Conservation (phyloP, 2,329 filamentous ascomycete genomes). For the Periglandula ipomoeae region DNA sequence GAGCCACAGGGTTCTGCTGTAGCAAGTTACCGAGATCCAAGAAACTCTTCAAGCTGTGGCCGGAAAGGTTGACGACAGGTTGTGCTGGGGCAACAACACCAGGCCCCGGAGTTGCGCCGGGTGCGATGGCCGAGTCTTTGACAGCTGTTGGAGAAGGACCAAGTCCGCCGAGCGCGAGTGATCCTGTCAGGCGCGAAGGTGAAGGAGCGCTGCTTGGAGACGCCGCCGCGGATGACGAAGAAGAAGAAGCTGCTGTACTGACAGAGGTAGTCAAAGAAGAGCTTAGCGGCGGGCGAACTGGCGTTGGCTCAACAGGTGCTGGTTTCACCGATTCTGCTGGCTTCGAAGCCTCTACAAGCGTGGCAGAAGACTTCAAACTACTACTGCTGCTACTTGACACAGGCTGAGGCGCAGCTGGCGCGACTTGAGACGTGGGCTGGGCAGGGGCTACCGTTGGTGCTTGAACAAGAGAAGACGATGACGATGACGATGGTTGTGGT, state of each 20-base stretch:
- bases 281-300: background rate
- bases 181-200: background rate
- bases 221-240: conserved; percentile 5
- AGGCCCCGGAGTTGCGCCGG: conserved; percentile 6
- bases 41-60: conserved; percentile 31
- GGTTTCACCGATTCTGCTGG: background rate
- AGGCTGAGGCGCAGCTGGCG: background rate
- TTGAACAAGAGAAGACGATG: background rate
- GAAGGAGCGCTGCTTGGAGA: conserved; percentile 1
- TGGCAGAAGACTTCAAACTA: background rate
- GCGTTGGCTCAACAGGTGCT: background rate
- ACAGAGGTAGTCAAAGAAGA: background rate
- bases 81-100: conserved; percentile 12
- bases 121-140: conserved; percentile 6
- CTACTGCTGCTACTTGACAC: background rate
- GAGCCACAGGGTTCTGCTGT: background rate
- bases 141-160: background rate
- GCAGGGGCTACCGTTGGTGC: background rate
- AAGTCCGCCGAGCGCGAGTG: conserved; percentile 1
- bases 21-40: conserved; percentile 35
- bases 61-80: conserved; percentile 28
- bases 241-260: conserved; percentile 9
- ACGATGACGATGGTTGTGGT: background rate
- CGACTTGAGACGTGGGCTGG: background rate
- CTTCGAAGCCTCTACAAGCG: background rate